Evolutionary conservation across 176 grass and related monocot genomes (phyloP).

Genomic region (Juncus effusus): DNA sequence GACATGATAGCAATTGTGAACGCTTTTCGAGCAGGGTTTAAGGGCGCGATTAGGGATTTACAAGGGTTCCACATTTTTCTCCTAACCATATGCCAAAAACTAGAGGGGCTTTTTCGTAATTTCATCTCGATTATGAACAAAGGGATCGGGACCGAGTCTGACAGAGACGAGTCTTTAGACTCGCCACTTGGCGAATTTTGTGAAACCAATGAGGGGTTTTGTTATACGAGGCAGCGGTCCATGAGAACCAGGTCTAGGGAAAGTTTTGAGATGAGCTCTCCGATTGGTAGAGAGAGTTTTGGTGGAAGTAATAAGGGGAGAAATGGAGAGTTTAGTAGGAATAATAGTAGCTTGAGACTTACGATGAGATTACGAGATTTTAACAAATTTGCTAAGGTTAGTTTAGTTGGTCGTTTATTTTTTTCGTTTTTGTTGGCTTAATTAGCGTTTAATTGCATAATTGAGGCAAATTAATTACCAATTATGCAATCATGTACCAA

Average conservation of each 20-base stretch:
- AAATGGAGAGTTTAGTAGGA: slow-evolving; percentile 52
- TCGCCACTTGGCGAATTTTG: slow-evolving; percentile 8
- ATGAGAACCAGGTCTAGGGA: slow-evolving; percentile 49
- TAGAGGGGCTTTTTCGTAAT: slow-evolving; percentile 60
- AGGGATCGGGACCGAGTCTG: slow-evolving; percentile 41
- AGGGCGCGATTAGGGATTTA: slow-evolving; percentile 69
- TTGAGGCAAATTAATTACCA: no score
- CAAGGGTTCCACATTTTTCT: slow-evolving; percentile 88
- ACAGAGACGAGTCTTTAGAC: slow-evolving; percentile 51
- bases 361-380: slow-evolving; percentile 89
- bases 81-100: slow-evolving; percentile 74
- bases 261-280: slow-evolving; percentile 48
- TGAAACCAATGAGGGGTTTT: slow-evolving; percentile 35
- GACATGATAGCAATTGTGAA: slow-evolving; percentile 50
- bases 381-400: slow-evolving; percentile 89
- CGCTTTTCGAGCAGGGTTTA: slow-evolving; percentile 82
- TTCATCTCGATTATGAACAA: slow-evolving; percentile 68
- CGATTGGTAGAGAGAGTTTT: slow-evolving; percentile 58
- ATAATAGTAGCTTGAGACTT: slow-evolving; percentile 54
- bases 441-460: background rate
- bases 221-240: slow-evolving; percentile 33
- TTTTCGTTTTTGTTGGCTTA: background rate
- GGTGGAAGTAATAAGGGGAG: slow-evolving; percentile 33
- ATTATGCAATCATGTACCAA: no score
- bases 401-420: slow-evolving; percentile 38